Percentiles rank a stretch among this genome's conserved stretches.
Conservation (phyloP, 2,329 filamentous ascomycete species). For the Trichoderma aggressivum region DNA sequence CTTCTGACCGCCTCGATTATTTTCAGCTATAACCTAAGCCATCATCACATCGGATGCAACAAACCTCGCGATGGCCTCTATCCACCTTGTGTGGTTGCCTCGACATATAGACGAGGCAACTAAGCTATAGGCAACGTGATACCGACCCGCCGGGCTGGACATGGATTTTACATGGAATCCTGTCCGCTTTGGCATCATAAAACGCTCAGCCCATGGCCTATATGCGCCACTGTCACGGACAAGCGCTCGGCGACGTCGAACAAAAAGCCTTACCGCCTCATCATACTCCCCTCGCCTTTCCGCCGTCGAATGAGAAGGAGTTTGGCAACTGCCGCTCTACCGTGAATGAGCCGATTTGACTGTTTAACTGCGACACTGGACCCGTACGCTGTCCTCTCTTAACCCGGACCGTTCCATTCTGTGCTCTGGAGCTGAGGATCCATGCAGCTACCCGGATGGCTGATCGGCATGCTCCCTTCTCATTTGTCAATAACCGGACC, state of each 20-base stretch:
- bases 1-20: constrained; percentile 17
- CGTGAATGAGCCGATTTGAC: background rate
- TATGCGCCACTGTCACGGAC: constrained; percentile 14
- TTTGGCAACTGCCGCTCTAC: background rate
- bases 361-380: constrained; percentile 7
- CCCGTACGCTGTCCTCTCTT: constrained; percentile 1
- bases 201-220: background rate
- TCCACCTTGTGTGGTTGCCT: constrained; percentile 16
- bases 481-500: constrained; percentile 20
- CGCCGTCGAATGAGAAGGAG: background rate
- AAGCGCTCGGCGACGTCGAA: constrained; percentile 11
- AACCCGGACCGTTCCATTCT: constrained; percentile 3
- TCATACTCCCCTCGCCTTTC: background rate
- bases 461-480: constrained; percentile 7
- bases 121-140: constrained; percentile 15
- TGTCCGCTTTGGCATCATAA: background rate
- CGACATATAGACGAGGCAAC: constrained; percentile 16
- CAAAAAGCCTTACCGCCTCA: constrained; percentile 18
- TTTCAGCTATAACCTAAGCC: background rate
- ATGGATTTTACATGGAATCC: constrained; percentile 1
- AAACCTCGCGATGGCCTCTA: constrained; percentile 14
- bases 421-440: constrained; percentile 13
- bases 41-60: constrained; percentile 16
- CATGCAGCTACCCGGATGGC: constrained; percentile 19
- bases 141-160: constrained; percentile 17